Conservation (phyloP, 257 asterid genomes). For the Solanum chmielewskii region DNA sequence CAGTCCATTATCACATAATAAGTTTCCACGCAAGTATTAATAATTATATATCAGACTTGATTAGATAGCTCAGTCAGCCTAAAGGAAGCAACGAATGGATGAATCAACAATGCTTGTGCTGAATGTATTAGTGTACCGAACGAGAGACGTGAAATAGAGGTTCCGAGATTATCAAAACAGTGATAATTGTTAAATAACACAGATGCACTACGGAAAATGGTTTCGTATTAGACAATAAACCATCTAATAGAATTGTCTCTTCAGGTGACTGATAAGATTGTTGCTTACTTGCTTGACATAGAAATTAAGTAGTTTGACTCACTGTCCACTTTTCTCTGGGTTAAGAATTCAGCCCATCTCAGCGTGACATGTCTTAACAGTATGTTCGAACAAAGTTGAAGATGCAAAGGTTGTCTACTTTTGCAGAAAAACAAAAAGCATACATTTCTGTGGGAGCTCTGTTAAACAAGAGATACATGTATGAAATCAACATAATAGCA, state of each 20-base stretch:
- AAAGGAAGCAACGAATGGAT: background rate
- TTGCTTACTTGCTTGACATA: background rate
- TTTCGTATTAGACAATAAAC: background rate
- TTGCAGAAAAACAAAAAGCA: background rate
- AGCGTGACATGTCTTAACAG: background rate
- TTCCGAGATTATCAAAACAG: background rate
- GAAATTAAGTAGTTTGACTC: background rate
- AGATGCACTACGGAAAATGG: background rate
- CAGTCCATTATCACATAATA: background rate
- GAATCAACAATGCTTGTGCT: background rate
- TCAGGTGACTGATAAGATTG: background rate
- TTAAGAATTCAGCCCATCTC: background rate
- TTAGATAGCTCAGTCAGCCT: background rate
- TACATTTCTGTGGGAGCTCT: background rate
- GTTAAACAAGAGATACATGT: background rate
- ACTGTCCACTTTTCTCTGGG: background rate
- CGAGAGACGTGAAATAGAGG: background rate
- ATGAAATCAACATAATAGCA: background rate
- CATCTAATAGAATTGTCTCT: background rate
- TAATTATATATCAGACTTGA: background rate
- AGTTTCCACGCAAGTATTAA: background rate
- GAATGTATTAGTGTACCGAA: background rate
- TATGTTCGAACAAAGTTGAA: background rate
- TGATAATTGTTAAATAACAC: background rate
- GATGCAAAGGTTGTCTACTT: background rate